phyloP scores from a whole-genome alignment of 2,329 filamentous ascomycete genomes.

The Fusarium sp. region DNA sequence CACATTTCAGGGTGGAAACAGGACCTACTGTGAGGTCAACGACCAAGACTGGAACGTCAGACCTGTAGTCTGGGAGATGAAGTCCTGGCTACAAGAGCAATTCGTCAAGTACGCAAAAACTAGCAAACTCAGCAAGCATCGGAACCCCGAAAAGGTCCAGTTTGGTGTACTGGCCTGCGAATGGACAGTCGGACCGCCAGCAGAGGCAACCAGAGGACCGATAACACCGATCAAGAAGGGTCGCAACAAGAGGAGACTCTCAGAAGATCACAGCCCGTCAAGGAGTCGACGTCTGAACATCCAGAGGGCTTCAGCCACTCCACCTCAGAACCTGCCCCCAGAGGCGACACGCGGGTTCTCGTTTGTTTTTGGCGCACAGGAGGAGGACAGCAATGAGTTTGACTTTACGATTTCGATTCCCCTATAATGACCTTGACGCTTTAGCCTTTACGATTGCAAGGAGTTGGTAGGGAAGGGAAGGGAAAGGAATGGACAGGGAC shows the following conservation, averaged over 20 bases:
- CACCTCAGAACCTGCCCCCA: slow-evolving; percentile 1
- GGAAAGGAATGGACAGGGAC: not conserved
- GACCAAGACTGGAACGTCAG: slow-evolving; percentile 51
- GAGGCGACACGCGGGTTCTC: slow-evolving; percentile 21
- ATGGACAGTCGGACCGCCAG: slow-evolving; percentile 49
- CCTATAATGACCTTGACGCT: slow-evolving; percentile 15
- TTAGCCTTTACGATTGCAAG: slow-evolving; percentile 9
- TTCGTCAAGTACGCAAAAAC: slow-evolving; percentile 54
- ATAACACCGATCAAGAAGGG: slow-evolving; percentile 41
- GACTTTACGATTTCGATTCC: slow-evolving; percentile 44
- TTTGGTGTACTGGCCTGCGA: slow-evolving; percentile 59
- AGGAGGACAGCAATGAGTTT: slow-evolving; percentile 26
- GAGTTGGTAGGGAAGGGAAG: slow-evolving; percentile 14
- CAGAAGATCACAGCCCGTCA: slow-evolving; percentile 39
- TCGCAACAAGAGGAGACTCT: slow-evolving; percentile 43
- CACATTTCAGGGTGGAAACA: slow-evolving; percentile 39
- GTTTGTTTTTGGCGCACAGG: slow-evolving; percentile 42
- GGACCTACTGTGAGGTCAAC: slow-evolving; percentile 52
- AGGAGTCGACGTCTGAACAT: slow-evolving; percentile 29
- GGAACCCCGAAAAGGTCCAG: slow-evolving; percentile 51
- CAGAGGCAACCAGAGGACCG: slow-evolving; percentile 19
- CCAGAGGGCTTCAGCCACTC: slow-evolving; percentile 1
- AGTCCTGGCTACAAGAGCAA: slow-evolving; percentile 54
- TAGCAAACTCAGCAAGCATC: slow-evolving; percentile 49
- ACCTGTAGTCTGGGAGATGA: slow-evolving; percentile 51